These are phyloP conservation scores for Sclerotinia minor DNA, from an alignment of 2,329 filamentous ascomycete genomes.

Conservation along the genomic window DNA sequence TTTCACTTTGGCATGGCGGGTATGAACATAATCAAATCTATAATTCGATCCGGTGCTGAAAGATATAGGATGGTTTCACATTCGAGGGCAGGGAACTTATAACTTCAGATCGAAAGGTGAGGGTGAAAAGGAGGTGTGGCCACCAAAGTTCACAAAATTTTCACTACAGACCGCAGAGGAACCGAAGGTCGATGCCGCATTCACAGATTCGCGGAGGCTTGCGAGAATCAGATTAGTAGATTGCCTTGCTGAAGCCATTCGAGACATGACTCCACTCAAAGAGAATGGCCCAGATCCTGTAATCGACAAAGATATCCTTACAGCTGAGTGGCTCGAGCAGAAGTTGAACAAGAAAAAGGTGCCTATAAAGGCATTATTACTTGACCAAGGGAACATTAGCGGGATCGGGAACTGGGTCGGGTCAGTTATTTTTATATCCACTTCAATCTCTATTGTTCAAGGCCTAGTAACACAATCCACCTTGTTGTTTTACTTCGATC, in stretches of 20 bases:
- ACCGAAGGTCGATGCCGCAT: constrained; percentile 64
- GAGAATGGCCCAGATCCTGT: constrained; percentile 96
- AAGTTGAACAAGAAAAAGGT: constrained; percentile 76
- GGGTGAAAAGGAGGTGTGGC: constrained; percentile 63
- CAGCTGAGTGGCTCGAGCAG: constrained; percentile 69
- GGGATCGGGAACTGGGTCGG: constrained; percentile 98
- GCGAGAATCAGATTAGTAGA: constrained; percentile 79
- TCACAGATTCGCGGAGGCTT: constrained; percentile 79
- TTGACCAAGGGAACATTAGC: constrained; percentile 86
- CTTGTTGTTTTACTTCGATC: not conserved
- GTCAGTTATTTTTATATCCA: constrained; percentile 43
- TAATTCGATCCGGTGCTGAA: constrained; percentile 22
- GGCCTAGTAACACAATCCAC: not conserved
- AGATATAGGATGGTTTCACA: constrained; percentile 73
- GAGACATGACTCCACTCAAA: constrained; percentile 73
- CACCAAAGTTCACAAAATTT: constrained; percentile 89
- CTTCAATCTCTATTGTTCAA: not conserved
- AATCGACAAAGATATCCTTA: constrained; percentile 74
- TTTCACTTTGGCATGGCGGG: constrained; percentile 82
- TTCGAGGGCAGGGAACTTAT: constrained; percentile 72
- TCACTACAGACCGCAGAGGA: constrained; percentile 63
- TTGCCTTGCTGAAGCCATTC: constrained; percentile 73
- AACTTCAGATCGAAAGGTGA: constrained; percentile 69
- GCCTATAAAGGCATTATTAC: constrained; percentile 82
- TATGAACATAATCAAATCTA: constrained; percentile 35